Percentiles rank a stretch among this genome's conserved stretches.
Evolutionary conservation across 2,329 filamentous ascomycete genomes (phyloP).

Genomic region (Diaporthe velutina): DNA sequence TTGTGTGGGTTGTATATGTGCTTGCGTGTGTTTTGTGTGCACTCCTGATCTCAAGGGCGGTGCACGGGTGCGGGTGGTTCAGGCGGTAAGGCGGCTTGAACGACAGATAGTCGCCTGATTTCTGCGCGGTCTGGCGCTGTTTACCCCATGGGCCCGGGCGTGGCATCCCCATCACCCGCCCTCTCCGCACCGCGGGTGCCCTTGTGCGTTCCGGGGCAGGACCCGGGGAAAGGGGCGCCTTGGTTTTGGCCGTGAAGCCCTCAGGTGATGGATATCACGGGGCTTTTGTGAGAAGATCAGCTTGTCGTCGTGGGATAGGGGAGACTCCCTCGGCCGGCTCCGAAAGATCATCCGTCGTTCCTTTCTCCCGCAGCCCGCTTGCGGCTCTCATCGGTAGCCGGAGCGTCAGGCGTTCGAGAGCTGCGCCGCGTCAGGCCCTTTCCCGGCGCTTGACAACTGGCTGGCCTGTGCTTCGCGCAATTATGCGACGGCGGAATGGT

Average conservation of each 20-base stretch:
- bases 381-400: conserved; percentile 27
- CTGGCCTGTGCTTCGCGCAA: conserved; percentile 23
- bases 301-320: background rate
- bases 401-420: background rate
- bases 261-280: conserved; percentile 24
- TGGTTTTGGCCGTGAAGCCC: background rate
- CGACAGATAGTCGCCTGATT: conserved; percentile 32
- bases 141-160: conserved; percentile 3
- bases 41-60: conserved; percentile 11
- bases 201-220: conserved; percentile 1
- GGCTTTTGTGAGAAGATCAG: background rate
- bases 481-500: conserved; percentile 28
- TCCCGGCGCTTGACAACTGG: conserved; percentile 8
- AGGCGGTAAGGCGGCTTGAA: conserved; percentile 17
- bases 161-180: background rate
- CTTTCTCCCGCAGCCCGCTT: background rate
- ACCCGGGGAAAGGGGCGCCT: background rate
- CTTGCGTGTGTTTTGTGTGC: background rate
- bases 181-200: conserved; percentile 21
- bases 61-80: conserved; percentile 8
- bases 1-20: background rate
- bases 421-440: conserved; percentile 8
- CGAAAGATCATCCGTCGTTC: conserved; percentile 24
- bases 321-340: conserved; percentile 25
- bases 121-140: background rate